phyloP scores from a whole-genome alignment of 2,329 filamentous ascomycete genomes.

The Hirsutella minnesotensis region DNA sequence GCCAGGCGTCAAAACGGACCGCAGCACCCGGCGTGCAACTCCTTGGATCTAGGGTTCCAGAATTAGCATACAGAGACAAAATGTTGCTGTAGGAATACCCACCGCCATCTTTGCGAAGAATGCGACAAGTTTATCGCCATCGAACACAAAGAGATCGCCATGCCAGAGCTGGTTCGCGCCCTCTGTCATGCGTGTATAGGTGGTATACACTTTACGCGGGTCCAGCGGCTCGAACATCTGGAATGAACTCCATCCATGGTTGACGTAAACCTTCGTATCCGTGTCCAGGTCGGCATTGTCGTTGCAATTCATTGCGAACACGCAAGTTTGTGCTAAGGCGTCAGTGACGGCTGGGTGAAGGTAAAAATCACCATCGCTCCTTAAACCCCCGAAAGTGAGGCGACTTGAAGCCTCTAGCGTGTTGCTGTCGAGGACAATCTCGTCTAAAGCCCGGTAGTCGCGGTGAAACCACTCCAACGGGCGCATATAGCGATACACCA shows the following conservation, averaged over 20 bases:
- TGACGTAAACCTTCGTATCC: constrained; percentile 43
- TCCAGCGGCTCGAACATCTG: constrained; percentile 36
- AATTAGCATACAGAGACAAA: too few species aligned
- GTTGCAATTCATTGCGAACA: constrained; percentile 45
- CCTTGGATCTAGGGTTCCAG: constrained; percentile 2
- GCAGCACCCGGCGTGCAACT: constrained; percentile 2
- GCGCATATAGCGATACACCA: constrained; percentile 4
- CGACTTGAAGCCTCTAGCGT: constrained; percentile 3
- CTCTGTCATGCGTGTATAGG: constrained; percentile 39
- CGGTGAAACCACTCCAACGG: constrained; percentile 2
- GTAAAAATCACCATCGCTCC: constrained; percentile 2
- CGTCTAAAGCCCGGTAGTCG: constrained; percentile 5
- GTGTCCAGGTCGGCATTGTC: constrained; percentile 41
- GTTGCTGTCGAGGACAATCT: constrained; percentile 5
- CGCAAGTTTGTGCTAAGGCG: constrained; percentile 11
- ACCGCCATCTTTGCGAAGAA: constrained; percentile 27
- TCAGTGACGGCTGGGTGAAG: constrained; percentile 6
- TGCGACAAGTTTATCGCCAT: constrained; percentile 36
- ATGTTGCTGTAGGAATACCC: constrained; percentile 35
- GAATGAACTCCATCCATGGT: constrained; percentile 43
- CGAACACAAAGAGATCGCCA: constrained; percentile 43
- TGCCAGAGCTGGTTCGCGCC: constrained; percentile 27
- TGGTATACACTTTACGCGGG: constrained; percentile 34
- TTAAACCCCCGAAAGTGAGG: constrained; percentile 1
- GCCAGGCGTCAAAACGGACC: constrained; percentile 1